phyloP scores from a whole-genome alignment of 2,329 filamentous ascomycete genomes.

The Helotiales sp. region DNA sequence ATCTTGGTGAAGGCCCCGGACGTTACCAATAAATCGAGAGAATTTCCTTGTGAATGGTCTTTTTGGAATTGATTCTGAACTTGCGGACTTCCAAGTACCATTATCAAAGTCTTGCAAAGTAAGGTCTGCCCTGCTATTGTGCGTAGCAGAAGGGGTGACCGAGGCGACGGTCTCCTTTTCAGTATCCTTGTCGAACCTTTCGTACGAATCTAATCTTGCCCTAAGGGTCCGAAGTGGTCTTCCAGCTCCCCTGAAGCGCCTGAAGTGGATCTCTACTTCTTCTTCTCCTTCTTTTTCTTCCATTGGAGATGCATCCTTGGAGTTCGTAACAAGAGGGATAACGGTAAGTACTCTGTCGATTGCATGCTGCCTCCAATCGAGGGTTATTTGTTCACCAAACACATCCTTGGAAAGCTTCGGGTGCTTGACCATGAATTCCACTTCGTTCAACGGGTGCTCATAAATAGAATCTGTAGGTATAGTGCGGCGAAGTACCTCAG shows the following conservation, averaged over 20 bases:
- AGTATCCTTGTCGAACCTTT: not conserved
- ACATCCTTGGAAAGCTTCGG: conserved; percentile 2
- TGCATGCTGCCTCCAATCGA: conserved; percentile 4
- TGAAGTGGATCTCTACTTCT: not conserved
- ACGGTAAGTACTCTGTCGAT: not conserved
- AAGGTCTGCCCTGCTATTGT: no score
- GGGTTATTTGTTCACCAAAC: conserved; percentile 7
- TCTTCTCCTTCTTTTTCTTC: not conserved
- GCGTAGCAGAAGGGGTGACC: not conserved
- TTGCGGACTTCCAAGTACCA: no score
- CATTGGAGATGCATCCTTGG: not conserved
- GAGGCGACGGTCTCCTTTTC: not conserved
- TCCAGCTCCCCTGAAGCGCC: not conserved
- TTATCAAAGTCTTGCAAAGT: no score
- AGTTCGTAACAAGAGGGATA: not conserved
- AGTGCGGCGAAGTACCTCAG: conserved; percentile 24
- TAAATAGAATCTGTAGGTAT: conserved; percentile 4
- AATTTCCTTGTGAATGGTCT: no score
- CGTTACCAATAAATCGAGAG: no score
- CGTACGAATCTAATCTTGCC: not conserved
- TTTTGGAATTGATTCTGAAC: no score
- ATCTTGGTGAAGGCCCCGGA: no score
- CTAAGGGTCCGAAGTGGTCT: conserved; percentile 1
- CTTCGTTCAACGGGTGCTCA: conserved; percentile 4
- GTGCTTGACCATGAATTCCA: conserved; percentile 13